Evolutionary conservation across 805 yeast genomes (phyloP).

Genomic region (Candida railenensis): DNA sequence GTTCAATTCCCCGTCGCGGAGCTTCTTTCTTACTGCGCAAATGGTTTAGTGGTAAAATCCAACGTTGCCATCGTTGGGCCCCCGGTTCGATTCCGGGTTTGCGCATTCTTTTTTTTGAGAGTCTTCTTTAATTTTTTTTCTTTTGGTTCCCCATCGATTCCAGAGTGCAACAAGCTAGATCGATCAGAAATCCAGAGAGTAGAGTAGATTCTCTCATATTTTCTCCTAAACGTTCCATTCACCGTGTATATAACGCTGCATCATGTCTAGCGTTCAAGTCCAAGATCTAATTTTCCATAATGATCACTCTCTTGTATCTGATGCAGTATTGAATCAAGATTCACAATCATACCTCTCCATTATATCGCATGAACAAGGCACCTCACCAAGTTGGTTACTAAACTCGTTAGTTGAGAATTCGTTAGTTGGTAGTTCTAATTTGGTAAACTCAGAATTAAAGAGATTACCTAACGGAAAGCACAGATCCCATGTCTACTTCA

Average conservation of each 20-base stretch:
- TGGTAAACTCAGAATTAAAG: constrained; percentile 32
- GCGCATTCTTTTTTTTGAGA: constrained; percentile 13
- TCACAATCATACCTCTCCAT: constrained; percentile 18
- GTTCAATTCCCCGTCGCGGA: constrained; percentile 30
- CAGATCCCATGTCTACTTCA: constrained; percentile 31
- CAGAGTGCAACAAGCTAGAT: too few relatives aligned
- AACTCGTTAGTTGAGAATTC: constrained; percentile 54
- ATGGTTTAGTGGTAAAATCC: constrained; percentile 21
- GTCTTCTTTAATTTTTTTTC: neutral
- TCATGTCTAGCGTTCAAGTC: constrained; percentile 31
- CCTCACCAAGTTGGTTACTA: constrained; percentile 64
- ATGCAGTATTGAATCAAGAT: constrained; percentile 15
- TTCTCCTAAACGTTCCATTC: too few relatives aligned
- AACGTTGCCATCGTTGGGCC: constrained; percentile 23
- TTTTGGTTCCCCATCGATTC: neutral
- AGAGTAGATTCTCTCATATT: too few relatives aligned
- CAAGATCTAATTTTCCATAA: constrained; percentile 58
- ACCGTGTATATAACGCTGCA: neutral
- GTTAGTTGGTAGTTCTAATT: constrained; percentile 45
- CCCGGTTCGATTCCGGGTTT: constrained; percentile 21
- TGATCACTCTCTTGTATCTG: constrained; percentile 47
- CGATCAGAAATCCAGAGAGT: too few relatives aligned
- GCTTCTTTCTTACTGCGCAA: constrained; percentile 15
- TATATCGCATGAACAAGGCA: constrained; percentile 43
- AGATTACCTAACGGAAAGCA: constrained; percentile 8